phyloP scores from a whole-genome alignment of 495 filamentous ascomycete species.

The Thermochaetoides thermophila region DNA sequence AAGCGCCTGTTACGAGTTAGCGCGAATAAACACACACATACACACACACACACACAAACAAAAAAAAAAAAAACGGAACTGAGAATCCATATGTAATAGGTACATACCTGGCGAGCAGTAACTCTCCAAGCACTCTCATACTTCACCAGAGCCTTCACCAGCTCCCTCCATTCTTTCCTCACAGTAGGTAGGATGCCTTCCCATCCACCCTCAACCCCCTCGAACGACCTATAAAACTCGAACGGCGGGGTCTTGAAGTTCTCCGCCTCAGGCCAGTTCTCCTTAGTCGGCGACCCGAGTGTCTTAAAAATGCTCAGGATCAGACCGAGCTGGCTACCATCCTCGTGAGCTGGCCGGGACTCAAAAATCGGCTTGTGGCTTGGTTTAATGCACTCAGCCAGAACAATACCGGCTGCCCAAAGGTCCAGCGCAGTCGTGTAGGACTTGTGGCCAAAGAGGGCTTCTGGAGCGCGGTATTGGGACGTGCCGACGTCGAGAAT shows the following conservation, averaged over 20 bases:
- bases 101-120: slow-evolving; percentile 10
- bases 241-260: slow-evolving; percentile 36
- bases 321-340: slow-evolving; percentile 83
- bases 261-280: slow-evolving; percentile 56
- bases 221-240: slow-evolving; percentile 37
- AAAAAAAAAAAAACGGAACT: background rate
- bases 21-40: background rate
- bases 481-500: slow-evolving; percentile 90
- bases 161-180: slow-evolving; percentile 13
- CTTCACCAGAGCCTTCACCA: slow-evolving; percentile 20
- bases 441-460: slow-evolving; percentile 65
- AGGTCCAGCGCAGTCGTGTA: slow-evolving; percentile 67
- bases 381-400: slow-evolving; percentile 46
- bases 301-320: slow-evolving; percentile 82
- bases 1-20: background rate
- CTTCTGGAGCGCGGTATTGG: slow-evolving; percentile 77
- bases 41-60: background rate
- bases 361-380: slow-evolving; percentile 55
- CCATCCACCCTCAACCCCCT: slow-evolving; percentile 15
- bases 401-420: slow-evolving; percentile 78
- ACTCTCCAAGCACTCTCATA: slow-evolving; percentile 18
- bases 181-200: slow-evolving; percentile 20
- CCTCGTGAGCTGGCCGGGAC: slow-evolving; percentile 47
- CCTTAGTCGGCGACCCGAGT: slow-evolving; percentile 65
- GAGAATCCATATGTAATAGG: too few relatives aligned